Percentiles rank a stretch among this genome's conserved stretches.
Evolutionary conservation across 2,329 filamentous ascomycete species (phyloP).

Genomic region (Xylariales sp.): DNA sequence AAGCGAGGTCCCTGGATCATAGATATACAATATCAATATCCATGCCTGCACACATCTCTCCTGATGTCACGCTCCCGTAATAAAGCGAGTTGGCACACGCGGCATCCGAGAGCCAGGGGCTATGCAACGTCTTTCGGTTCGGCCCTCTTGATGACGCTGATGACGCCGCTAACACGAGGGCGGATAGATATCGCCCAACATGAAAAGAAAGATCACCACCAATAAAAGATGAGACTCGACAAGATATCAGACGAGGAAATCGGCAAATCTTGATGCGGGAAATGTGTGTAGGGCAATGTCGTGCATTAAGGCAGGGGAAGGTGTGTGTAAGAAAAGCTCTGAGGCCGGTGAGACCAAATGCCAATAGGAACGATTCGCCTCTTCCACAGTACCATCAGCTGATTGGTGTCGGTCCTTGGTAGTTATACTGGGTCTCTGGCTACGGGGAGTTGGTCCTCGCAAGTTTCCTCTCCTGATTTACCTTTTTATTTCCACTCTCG

Average conservation of each 20-base stretch:
- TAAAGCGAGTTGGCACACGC: constrained; percentile 15
- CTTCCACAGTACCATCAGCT: constrained; percentile 31
- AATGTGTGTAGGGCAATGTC: constrained; percentile 24
- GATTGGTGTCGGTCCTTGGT: constrained; percentile 25
- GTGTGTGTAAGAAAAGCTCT: constrained; percentile 17
- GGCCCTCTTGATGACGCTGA: constrained; percentile 26
- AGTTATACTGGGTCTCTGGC: constrained; percentile 11
- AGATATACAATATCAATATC: constrained; percentile 1
- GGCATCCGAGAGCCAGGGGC: constrained; percentile 26
- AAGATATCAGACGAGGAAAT: constrained; percentile 28
- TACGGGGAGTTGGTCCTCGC: constrained; percentile 13
- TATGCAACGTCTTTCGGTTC: constrained; percentile 36
- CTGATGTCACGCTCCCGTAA: constrained; percentile 25
- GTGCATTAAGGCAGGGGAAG: constrained; percentile 34
- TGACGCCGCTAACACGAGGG: constrained; percentile 28
- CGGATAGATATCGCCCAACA: constrained; percentile 23
- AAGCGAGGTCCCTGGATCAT: constrained; percentile 26
- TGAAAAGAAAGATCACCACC: constrained; percentile 7
- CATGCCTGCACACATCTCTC: constrained; percentile 14
- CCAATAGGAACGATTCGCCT: constrained; percentile 29
- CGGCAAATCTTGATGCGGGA: constrained; percentile 25
- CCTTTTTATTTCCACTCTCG: background rate
- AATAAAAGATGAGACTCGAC: constrained; percentile 21
- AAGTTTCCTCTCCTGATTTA: constrained; percentile 6
- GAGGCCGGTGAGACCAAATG: constrained; percentile 32